Evolutionary conservation across 2,329 filamentous ascomycete species (phyloP), one percentile per base, ranked within the genome.

Genomic region (Botryotinia globosa): DNA sequence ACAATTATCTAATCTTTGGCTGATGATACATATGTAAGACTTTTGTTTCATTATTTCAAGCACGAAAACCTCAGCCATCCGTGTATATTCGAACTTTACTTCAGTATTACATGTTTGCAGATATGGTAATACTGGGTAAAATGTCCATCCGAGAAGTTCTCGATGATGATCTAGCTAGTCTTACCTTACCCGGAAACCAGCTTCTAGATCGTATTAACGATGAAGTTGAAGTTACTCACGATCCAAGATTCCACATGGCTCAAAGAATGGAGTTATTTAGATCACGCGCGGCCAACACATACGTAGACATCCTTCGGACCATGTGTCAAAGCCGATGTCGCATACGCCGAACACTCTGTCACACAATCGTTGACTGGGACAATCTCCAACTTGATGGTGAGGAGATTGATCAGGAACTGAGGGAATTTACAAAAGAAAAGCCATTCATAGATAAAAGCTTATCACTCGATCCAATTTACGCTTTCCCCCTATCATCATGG

Each of bases 251-350:
- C 76, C 86, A 90, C 74, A 90, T 95, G 74, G 89, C 92, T 0
- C 85, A 89, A 69, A 85, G 90, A 69, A 93, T 97, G 86, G 92
- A 97, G 76, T 79, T 85, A 1, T 91, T 91, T 77, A 86, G 89
- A 20, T 84, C 87, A 74, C 83, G 87, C 42, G 87, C 88, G 1
- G 88, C 86, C 8, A 85, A 93, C 81, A 90, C 91, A 0, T 98
- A 94, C 79, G 84, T 97, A 29, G 94, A 98, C 76, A 87, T 97
- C 25, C 91, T 96, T 78, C 89, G 94, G 65, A 91, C 92, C 12
- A 86, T 96, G 29, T 97, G 94, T 78, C 93, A 98, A 80, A 99
- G 98, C 79, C 87, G 94, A 69, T 97, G 94, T 80, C 91, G 96
- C 3, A 89, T 97, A 59, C 89, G 96, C n/a, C 89, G 96, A 51